phyloP scores from a whole-genome alignment of 148 eudicot genomes.

The Amaranthus cruentus region DNA sequence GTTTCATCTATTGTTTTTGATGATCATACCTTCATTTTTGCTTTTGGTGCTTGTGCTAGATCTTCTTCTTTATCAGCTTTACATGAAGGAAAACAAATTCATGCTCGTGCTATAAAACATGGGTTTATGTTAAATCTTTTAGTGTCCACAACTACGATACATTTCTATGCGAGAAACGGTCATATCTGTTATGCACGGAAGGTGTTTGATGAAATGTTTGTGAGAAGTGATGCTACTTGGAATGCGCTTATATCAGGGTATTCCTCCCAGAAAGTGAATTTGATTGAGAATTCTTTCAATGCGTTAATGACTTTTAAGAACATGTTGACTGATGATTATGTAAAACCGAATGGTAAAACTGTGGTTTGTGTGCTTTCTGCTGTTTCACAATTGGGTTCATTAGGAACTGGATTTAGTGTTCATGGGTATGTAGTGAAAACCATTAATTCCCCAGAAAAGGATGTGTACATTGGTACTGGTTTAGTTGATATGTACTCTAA shows the following conservation, averaged over 20 bases:
- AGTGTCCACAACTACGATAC: slow-evolving; percentile 42
- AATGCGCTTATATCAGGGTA: slow-evolving; percentile 63
- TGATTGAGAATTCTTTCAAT: slow-evolving; percentile 21
- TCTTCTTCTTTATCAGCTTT: slow-evolving; percentile 23
- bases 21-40: slow-evolving; percentile 42
- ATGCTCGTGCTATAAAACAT: slow-evolving; percentile 30
- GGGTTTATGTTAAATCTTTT: slow-evolving; percentile 30
- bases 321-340: slow-evolving; percentile 33
- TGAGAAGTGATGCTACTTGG: slow-evolving; percentile 47
- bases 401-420: slow-evolving; percentile 43
- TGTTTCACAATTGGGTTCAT: slow-evolving; percentile 40
- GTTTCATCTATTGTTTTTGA: slow-evolving; percentile 30
- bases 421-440: slow-evolving; percentile 54
- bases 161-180: slow-evolving; percentile 45
- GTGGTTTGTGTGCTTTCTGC: slow-evolving; percentile 53
- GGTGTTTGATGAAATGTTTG: slow-evolving; percentile 61
- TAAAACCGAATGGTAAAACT: slow-evolving; percentile 38
- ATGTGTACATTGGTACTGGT: slow-evolving; percentile 53
- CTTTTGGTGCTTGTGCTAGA: slow-evolving; percentile 61
- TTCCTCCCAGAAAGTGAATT: slow-evolving; percentile 30
- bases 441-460: slow-evolving; percentile 23
- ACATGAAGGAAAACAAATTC: slow-evolving; percentile 50
- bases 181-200: slow-evolving; percentile 32
- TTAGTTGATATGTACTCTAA: slow-evolving; percentile 63
- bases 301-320: slow-evolving; percentile 35